A percentile compares a stretch with the other conserved stretches of the same genome.
These are phyloP conservation scores for Chrysosporium keratinophilum DNA, from an alignment of 2,329 filamentous ascomycete species.

Conservation along the genomic window DNA sequence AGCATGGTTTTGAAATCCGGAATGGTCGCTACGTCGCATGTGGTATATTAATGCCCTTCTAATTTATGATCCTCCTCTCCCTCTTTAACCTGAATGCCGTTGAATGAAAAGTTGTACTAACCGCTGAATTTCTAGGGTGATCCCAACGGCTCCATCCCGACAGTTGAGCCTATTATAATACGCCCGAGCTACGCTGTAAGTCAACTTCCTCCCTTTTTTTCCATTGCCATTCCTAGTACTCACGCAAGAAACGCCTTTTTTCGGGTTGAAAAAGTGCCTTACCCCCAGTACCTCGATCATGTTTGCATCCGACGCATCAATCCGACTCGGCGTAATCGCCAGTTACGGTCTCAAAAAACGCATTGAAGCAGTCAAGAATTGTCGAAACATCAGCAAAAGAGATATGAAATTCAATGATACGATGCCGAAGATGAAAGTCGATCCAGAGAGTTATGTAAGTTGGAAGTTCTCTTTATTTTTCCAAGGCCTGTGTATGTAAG, in stretches of 20 bases:
- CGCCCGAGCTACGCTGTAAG: conserved; percentile 70
- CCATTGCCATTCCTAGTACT: not conserved
- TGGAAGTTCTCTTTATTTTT: not conserved
- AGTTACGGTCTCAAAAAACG: conserved; percentile 68
- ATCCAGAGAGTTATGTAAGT: conserved; percentile 71
- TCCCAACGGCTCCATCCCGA: conserved; percentile 75
- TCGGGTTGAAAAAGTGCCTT: conserved; percentile 24
- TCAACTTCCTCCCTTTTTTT: not conserved
- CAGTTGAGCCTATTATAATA: conserved; percentile 71
- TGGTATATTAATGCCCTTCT: conserved; percentile 49
- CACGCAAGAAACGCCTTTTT: not conserved
- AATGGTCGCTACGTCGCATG: conserved; percentile 69
- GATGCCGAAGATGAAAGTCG: conserved; percentile 80
- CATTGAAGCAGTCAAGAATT: conserved; percentile 67
- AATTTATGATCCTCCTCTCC: not conserved
- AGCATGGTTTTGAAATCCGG: conserved; percentile 74
- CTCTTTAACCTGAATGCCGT: not conserved
- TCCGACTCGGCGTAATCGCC: conserved; percentile 56
- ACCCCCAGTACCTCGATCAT: conserved; percentile 64
- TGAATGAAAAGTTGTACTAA: too few relatives aligned
- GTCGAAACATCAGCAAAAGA: conserved; percentile 63
- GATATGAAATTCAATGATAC: conserved; percentile 85
- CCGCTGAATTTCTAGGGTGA: conserved; percentile 48
- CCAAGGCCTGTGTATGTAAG: not conserved
- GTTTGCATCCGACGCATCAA: conserved; percentile 67